phyloP scores from a whole-genome alignment of 345 rosid species.

The Ricinus communis region DNA sequence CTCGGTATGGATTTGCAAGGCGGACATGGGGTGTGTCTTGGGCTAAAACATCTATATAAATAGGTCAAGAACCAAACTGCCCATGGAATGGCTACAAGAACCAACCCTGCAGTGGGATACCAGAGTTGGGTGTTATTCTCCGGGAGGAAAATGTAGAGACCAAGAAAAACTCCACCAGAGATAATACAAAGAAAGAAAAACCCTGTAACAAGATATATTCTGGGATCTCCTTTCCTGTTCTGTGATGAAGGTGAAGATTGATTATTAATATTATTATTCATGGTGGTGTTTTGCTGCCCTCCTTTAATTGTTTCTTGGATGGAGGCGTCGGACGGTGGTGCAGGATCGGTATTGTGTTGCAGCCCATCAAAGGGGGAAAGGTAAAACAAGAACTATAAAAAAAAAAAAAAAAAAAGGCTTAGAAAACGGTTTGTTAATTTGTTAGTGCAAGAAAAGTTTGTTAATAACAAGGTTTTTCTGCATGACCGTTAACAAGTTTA shows the following conservation, averaged over 20 bases:
- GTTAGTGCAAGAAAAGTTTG: slow-evolving; percentile 3
- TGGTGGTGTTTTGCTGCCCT: not conserved
- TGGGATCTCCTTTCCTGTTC: slow-evolving; percentile 46
- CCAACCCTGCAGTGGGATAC: slow-evolving; percentile 49
- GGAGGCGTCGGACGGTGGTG: not conserved
- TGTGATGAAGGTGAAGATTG: slow-evolving; percentile 26
- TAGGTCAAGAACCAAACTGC: slow-evolving; percentile 59
- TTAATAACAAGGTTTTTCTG: not conserved
- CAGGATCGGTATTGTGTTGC: not conserved
- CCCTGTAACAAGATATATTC: slow-evolving; percentile 40
- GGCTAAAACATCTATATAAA: slow-evolving; percentile 47
- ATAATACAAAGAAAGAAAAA: slow-evolving; percentile 49
- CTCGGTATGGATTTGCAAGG: not conserved
- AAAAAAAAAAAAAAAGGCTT: not conserved
- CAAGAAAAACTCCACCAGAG: slow-evolving; percentile 54
- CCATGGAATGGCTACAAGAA: slow-evolving; percentile 70
- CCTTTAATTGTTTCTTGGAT: not conserved
- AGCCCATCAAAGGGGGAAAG: slow-evolving; percentile 8
- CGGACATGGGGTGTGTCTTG: slow-evolving; percentile 3
- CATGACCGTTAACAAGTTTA: not conserved
- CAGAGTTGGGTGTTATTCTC: slow-evolving; percentile 26
- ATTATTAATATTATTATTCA: not conserved
- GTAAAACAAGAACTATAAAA: not conserved
- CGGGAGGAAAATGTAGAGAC: slow-evolving; percentile 46
- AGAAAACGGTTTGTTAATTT: not conserved